Base-by-base conservation (phyloP, 148 eudicot genomes). In the Arctostaphylos glauca region DNA sequence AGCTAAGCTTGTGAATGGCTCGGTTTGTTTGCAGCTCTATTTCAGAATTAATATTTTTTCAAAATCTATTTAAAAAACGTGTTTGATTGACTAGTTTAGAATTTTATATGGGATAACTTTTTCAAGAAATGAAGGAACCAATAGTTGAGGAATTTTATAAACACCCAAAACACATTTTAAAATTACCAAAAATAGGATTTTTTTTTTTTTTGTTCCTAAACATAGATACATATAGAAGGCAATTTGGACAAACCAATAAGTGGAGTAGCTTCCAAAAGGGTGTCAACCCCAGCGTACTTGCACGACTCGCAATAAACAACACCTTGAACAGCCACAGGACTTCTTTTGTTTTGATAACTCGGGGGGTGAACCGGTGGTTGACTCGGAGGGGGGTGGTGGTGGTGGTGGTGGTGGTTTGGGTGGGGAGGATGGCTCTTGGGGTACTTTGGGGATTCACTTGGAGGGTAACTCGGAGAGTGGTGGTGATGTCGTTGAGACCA, bases 241-340 rank as follows among this genome's bases (percentile, higher is more conserved):
- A 59, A 59, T 58, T 58, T 25, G 31, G 13, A 62, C 31, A 62
- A 62, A 94, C 95, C 93, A 47, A 72, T 12, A 74, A 95, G 92
- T 62, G 98, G 93, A 46, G 88, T 74, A 70, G 96, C 92, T 46
- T 79, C 88, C 41, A 68, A 12, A 75, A 93, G 89, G 38, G 97
- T 90, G 50, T 92, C 88, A 78, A 89, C 79, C 44, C 95, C 98
- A 59, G 62, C 23, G 60, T 79, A 91, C 82, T 87, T 85, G 85
- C 98, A 95, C 55, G 91, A 77, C 79, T 95, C 93, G 89, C 98
- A 95, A 78, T 88, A 95, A 54, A 95, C 96, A 68, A 93, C 88
- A 1, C 98, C 98, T 66, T 91, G 89, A 10, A 93, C 91, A 6
- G 94, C 93, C 5, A 93, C 87, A 6, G 70, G 56, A 44, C 86